Evolutionary conservation across 257 asterid genomes (phyloP), one percentile per base, ranked within the genome.

Genomic region (Lantana camara): DNA sequence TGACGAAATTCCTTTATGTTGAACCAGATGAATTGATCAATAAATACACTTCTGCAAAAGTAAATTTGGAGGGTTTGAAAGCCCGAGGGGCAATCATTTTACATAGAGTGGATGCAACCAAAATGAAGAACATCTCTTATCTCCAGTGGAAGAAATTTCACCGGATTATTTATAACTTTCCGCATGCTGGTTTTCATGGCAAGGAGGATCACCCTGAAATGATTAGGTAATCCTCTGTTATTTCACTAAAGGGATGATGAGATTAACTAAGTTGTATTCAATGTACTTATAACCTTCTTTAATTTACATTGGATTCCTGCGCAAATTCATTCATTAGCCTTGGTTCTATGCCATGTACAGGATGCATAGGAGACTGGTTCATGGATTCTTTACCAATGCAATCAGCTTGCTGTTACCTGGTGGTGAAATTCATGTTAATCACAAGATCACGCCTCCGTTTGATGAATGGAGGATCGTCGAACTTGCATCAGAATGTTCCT

Each of bases 161-260:
- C 50, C 70, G 88, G 21, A 88, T 88, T 40, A 69, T 88, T 32
- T 88, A 51, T 35, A 88, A 88, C 73, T 88, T 88, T 21, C 96
- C 96, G 17, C 96, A 88, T 71, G 95, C 89, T 40, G 95, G 96
- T 52, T 88, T 85, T 60, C 22, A 14, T 24, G 79, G 80, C 49
- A 76, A 44, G 65, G 95, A 88, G 70, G 80, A 64, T 17, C 21
- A 32, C 16, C 41, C 30, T 8, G 12, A 0, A 7, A 15, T 80
- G 13, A 73, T 83, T 4, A 23, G 0, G 93, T 87, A 49, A n/a
- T 38, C 11, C 35, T 70, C 61, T 52, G 32, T 9, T 0, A 32
- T 3, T 44, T 32, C n/a, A n/a, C n/a, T n/a, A n/a, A n/a, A n/a
- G n/a, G n/a, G n/a, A n/a, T n/a, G n/a, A n/a, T n/a, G n/a, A n/a